Evolutionary conservation across 148 eudicot genomes (phyloP), one percentile per base, ranked within the genome.

Genomic region (Vaccinium darrowii): DNA sequence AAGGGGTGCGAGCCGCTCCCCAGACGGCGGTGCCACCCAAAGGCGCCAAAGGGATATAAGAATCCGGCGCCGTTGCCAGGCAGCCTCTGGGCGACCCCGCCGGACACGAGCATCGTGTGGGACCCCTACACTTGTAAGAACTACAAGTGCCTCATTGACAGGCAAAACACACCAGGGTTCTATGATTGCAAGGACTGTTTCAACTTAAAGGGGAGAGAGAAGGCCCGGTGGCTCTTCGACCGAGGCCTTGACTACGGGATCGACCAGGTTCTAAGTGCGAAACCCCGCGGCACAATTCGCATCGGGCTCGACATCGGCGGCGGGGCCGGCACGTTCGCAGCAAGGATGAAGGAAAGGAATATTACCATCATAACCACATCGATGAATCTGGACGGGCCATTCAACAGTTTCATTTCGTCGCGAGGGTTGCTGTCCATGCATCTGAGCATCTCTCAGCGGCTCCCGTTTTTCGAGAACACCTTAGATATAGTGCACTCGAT

Each of bases 301-400:
- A 88, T 92, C 15, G 92, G 94, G 39, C 87, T 92, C 8, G 92
- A 92, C 73, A 89, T 92, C 0, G 92, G 92, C 2, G 89, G 88
- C 0, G 91, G 91, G 14, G 47, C 87, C 0, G 92, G 92, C 21
- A 90, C 92, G 0, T 90, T 90, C 25, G 89, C 91, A 0, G 89
- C 88, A 0, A 81, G 91, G 54, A 91, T 90, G 93, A 86, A 63
- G 76, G 89, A 89, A 30, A 86, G 83, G 71, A 85, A 87, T 69
- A 82, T 90, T 27, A 88, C 91, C 23, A 90, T 89, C 9, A 54
- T 92, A 54, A 90, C 90, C 50, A 89, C 87, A 19, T 81, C 92
- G 0, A 86, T 89, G 90, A 89, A 92, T 58, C 60, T 87, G 25
- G 90, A 89, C n/a, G 91, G 86, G 4, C 91, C 90, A 0, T 90